A percentile compares a stretch with the other conserved stretches of the same genome.
Conservation (phyloP, 1,139 yeast species). For the Diutina scorzettiae region DNA sequence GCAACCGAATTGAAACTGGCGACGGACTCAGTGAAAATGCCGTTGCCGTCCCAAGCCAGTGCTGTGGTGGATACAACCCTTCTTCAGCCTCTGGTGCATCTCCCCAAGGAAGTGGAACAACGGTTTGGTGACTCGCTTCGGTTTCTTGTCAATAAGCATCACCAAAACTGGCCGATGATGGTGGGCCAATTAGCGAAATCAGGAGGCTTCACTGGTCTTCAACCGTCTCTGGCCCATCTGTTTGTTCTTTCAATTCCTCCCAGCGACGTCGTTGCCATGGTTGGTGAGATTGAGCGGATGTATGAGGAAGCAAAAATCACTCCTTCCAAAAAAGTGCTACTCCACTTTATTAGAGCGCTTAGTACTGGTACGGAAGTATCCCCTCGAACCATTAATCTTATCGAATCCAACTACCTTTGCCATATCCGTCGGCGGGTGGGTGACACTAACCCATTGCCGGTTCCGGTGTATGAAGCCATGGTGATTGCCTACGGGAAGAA, state of each 20-base stretch:
- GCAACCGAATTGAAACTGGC: neutral
- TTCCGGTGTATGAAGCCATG: slow-evolving; percentile 23
- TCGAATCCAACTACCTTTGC: slow-evolving; percentile 17
- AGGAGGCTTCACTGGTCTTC: slow-evolving; percentile 30
- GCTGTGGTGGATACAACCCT: neutral
- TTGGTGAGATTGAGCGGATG: slow-evolving; percentile 21
- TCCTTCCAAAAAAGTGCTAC: slow-evolving; percentile 25
- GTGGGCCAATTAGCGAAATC: slow-evolving; percentile 29
- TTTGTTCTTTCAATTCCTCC: slow-evolving; percentile 37
- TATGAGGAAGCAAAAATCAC: slow-evolving; percentile 24
- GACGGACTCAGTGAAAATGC: neutral
- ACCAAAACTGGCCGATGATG: slow-evolving; percentile 47
- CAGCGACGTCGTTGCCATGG: slow-evolving; percentile 19
- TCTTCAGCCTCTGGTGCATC: slow-evolving; percentile 9
- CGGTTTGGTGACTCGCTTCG: slow-evolving; percentile 38
- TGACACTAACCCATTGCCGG: slow-evolving; percentile 13
- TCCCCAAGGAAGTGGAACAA: slow-evolving; percentile 33
- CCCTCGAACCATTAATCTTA: slow-evolving; percentile 13
- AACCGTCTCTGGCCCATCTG: slow-evolving; percentile 22
- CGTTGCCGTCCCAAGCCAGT: neutral
- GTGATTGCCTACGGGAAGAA: slow-evolving; percentile 30
- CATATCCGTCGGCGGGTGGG: slow-evolving; percentile 12
- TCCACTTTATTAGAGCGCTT: slow-evolving; percentile 32
- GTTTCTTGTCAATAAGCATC: slow-evolving; percentile 29
- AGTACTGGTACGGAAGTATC: slow-evolving; percentile 17